Evolutionary conservation across 1,284 basidiomycete genomes (phyloP).

Genomic region (Moesziomyces antarcticus): DNA sequence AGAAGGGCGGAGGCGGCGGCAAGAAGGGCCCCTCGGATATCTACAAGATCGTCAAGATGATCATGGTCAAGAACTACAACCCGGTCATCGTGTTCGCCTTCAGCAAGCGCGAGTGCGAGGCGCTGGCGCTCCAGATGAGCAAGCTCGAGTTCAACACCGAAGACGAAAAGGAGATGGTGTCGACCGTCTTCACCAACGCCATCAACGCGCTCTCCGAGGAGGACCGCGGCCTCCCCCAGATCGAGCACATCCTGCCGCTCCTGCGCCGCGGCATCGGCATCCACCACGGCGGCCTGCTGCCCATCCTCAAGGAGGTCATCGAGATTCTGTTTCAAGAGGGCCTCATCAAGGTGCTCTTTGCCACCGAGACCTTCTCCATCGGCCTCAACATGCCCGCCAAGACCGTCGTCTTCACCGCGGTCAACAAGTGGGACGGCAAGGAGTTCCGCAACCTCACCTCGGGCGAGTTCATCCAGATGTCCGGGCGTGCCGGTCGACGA

Average conservation of each 20-base stretch:
- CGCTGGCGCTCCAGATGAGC: constrained; percentile 86
- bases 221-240: constrained; percentile 92
- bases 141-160: constrained; percentile 96
- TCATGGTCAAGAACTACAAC: constrained; percentile 97
- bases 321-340: constrained; percentile 99
- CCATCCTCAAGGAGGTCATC: constrained; percentile 98
- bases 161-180: constrained; percentile 89
- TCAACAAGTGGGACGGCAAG: constrained; percentile 94
- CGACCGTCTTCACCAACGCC: constrained; percentile 92
- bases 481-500: constrained; percentile 94
- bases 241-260: constrained; percentile 89
- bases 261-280: constrained; percentile 96
- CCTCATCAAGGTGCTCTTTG: constrained; percentile 98
- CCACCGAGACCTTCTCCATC: constrained; percentile 99
- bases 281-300: constrained; percentile 96
- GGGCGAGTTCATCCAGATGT: constrained; percentile 78
- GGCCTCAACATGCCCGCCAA: constrained; percentile 99
- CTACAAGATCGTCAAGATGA: constrained; percentile 98
- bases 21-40: constrained; percentile 98
- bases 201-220: constrained; percentile 88
- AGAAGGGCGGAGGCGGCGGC: constrained; percentile 91
- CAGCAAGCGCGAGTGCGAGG: constrained; percentile 97
- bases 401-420: constrained; percentile 96
- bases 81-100: constrained; percentile 99
- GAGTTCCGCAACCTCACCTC: constrained; percentile 84